These are phyloP conservation scores for Hypomontagnella submonticulosa DNA, from an alignment of 495 filamentous ascomycete genomes.

Conservation along the genomic window DNA sequence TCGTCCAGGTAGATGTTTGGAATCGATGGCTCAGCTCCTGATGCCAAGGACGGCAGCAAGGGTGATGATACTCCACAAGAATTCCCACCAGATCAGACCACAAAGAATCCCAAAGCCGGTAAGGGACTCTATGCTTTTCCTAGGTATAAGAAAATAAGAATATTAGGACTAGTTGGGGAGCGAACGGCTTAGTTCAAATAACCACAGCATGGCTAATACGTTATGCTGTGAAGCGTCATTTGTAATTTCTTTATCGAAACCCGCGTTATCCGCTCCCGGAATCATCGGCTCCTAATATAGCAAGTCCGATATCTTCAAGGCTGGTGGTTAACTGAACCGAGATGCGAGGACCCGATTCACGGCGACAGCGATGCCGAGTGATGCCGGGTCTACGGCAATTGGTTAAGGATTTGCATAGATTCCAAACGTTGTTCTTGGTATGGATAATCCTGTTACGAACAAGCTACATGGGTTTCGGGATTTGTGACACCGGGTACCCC, in stretches of 20 bases:
- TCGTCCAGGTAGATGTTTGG: background rate
- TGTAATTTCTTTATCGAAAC: conserved; percentile 9
- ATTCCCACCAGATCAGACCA: background rate
- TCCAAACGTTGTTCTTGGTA: conserved; percentile 6
- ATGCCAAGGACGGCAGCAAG: background rate
- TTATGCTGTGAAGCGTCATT: background rate
- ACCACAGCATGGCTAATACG: background rate
- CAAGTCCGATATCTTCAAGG: conserved; percentile 19
- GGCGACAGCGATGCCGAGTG: conserved; percentile 41
- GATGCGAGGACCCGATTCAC: conserved; percentile 17
- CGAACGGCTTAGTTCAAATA: conserved; percentile 1
- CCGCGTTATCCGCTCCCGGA: conserved; percentile 19
- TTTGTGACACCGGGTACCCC: conserved; percentile 19
- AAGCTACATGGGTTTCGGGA: conserved; percentile 19
- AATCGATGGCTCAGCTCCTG: conserved; percentile 1
- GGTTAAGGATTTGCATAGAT: conserved; percentile 6
- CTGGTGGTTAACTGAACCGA: conserved; percentile 16
- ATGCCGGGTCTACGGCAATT: conserved; percentile 33
- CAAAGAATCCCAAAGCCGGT: background rate
- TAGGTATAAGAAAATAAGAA: conserved; percentile 2
- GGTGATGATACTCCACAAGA: background rate
- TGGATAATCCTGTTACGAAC: background rate
- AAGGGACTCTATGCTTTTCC: background rate
- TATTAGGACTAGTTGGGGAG: background rate
- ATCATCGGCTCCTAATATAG: conserved; percentile 22